Evolutionary conservation across 345 rosid genomes (phyloP).

Genomic region (Eucalyptus curtisii): DNA sequence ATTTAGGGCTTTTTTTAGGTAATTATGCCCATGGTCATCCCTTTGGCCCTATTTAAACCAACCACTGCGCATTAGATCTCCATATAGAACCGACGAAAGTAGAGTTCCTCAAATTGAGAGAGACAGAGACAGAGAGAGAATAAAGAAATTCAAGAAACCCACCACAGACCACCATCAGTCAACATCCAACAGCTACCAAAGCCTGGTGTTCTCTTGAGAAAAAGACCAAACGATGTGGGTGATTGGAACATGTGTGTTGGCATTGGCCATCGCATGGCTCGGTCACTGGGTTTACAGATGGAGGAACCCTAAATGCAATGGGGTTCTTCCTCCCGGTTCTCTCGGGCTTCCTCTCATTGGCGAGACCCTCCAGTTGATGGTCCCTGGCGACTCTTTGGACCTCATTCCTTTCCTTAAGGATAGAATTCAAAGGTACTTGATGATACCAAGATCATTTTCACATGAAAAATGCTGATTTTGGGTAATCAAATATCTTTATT

Average conservation of each 20-base stretch:
- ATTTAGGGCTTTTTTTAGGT: no score
- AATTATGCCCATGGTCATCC: neutral
- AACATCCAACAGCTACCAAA: neutral
- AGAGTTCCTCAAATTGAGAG: neutral
- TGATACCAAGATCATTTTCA: neutral
- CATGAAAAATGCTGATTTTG: neutral
- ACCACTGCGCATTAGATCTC: neutral
- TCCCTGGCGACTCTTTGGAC: slow-evolving; percentile 11
- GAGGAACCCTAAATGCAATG: slow-evolving; percentile 10
- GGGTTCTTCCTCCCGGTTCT: slow-evolving; percentile 20
- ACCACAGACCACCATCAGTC: neutral
- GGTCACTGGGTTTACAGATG: slow-evolving; percentile 1
- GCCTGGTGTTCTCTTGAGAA: neutral
- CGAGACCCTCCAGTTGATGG: slow-evolving; percentile 12
- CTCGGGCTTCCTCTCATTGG: slow-evolving; percentile 22
- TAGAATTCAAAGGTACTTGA: slow-evolving; percentile 1
- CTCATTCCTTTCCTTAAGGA: slow-evolving; percentile 6
- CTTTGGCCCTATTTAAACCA: neutral
- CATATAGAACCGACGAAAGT: neutral
- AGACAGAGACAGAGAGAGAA: neutral
- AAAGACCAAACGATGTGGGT: neutral
- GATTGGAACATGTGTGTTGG: neutral
- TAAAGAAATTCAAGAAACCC: neutral
- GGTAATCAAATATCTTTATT: neutral
- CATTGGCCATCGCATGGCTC: neutral